Conservation (phyloP, 176 grass and related monocot genomes). For the Oryza longistaminata region DNA sequence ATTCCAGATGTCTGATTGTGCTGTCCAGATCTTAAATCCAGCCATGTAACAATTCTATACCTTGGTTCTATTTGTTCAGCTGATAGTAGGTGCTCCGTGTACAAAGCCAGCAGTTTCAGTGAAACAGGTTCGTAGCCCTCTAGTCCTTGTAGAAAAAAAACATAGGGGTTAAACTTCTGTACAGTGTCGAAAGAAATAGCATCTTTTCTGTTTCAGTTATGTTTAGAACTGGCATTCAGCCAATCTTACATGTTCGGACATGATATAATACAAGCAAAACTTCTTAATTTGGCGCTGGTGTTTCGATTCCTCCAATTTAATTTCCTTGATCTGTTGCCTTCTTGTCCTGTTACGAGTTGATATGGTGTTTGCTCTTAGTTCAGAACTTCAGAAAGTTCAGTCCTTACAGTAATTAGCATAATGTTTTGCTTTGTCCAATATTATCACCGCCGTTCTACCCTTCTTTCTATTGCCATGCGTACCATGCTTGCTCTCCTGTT, state of each 20-base stretch:
- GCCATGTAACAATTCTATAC: conserved; percentile 10
- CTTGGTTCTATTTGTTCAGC: conserved; percentile 43
- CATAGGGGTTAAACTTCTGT: conserved; percentile 39
- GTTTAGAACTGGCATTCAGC: background rate
- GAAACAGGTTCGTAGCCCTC: background rate
- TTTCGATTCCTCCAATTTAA: background rate
- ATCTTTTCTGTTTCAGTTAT: background rate
- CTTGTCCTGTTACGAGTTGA: no score
- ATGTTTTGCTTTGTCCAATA: no score
- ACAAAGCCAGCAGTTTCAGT: conserved; percentile 31
- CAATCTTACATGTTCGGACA: background rate
- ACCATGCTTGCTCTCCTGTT: no score
- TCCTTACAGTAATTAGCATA: no score
- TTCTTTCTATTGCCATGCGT: no score
- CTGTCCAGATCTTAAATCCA: conserved; percentile 24
- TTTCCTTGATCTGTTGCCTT: background rate
- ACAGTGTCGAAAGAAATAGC: conserved; percentile 39
- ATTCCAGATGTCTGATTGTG: conserved; percentile 2
- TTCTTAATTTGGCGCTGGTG: background rate
- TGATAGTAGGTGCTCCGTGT: conserved; percentile 33
- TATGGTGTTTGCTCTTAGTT: no score
- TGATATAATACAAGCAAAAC: background rate
- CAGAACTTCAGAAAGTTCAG: background rate
- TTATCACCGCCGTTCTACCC: no score
- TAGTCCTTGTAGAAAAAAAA: conserved; percentile 36